Evolutionary conservation across 306 rosid species (phyloP).

Genomic region (Cicer pinnatifidum): DNA sequence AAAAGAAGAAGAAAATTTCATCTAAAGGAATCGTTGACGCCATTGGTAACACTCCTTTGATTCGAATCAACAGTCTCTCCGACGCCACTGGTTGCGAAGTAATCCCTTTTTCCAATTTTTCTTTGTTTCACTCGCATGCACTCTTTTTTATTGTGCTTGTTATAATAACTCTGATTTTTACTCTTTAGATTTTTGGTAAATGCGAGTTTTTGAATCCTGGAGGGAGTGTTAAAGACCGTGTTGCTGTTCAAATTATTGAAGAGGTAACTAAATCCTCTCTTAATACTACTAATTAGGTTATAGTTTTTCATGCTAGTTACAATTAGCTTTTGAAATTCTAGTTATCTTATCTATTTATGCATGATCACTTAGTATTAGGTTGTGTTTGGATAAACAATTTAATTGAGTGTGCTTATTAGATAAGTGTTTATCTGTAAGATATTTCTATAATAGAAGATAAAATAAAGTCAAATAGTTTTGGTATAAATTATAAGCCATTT

Average conservation of each 20-base stretch:
- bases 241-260: conserved; percentile 78
- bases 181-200: conserved; percentile 77
- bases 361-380: not conserved
- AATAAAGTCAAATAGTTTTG: no score
- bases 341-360: not conserved
- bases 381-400: not conserved
- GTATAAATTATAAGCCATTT: no score
- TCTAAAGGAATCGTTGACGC: conserved; percentile 67
- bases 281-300: not conserved
- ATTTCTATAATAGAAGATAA: not conserved
- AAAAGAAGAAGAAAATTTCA: conserved; percentile 45
- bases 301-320: not conserved
- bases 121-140: not conserved
- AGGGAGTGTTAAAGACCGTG: conserved; percentile 95
- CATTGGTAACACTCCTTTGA: conserved; percentile 88
- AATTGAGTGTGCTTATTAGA: not conserved
- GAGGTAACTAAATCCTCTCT: conserved; percentile 55
- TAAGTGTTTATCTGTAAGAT: not conserved
- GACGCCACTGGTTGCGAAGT: conserved; percentile 94
- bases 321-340: no score
- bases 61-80: conserved; percentile 87
- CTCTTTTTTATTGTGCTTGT: not conserved
- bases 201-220: conserved; percentile 97
- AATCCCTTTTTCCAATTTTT: not conserved
- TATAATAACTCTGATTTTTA: not conserved